phyloP scores from a whole-genome alignment of 78 protist species.

The Dictyostelium intermedium region DNA sequence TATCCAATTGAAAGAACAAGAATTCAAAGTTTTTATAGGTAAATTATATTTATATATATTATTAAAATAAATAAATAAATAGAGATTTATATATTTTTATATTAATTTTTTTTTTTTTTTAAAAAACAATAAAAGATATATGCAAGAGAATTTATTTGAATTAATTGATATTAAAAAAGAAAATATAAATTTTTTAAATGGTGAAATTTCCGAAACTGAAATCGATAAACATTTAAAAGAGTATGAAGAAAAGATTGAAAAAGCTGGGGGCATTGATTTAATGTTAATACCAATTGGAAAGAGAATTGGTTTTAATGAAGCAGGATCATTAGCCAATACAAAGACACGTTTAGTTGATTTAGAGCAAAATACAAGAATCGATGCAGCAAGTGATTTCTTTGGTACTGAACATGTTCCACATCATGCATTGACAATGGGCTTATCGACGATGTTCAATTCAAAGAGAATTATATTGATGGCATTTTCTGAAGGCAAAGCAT shows the following conservation, averaged over 20 bases:
- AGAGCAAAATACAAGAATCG: constrained; percentile 73
- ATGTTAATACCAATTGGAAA: constrained; percentile 90
- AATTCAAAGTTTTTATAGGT: constrained; percentile 67
- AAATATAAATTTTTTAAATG: constrained; percentile 88
- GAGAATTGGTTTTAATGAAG: constrained; percentile 97
- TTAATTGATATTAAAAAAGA: constrained; percentile 83
- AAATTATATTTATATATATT: background rate
- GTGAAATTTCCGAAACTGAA: constrained; percentile 73
- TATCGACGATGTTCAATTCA: constrained; percentile 55
- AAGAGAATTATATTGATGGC: constrained; percentile 67
- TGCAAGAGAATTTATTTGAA: constrained; percentile 87
- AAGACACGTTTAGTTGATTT: constrained; percentile 62
- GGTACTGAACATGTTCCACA: constrained; percentile 74
- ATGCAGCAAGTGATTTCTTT: constrained; percentile 83
- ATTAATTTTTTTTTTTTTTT: constrained; percentile 75
- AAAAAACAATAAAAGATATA: constrained; percentile 79
- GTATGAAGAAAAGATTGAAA: constrained; percentile 81
- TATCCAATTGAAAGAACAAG: constrained; percentile 29
- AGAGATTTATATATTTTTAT: background rate
- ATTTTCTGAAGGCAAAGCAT: constrained; percentile 75
- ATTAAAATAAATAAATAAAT: background rate
- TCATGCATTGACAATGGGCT: constrained; percentile 89
- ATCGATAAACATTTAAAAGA: constrained; percentile 77
- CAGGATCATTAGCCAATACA: constrained; percentile 74
- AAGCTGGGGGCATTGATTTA: constrained; percentile 90